Evolutionary conservation across 352 stramenopile species (phyloP).

Genomic region (Pythium myriotylum): DNA sequence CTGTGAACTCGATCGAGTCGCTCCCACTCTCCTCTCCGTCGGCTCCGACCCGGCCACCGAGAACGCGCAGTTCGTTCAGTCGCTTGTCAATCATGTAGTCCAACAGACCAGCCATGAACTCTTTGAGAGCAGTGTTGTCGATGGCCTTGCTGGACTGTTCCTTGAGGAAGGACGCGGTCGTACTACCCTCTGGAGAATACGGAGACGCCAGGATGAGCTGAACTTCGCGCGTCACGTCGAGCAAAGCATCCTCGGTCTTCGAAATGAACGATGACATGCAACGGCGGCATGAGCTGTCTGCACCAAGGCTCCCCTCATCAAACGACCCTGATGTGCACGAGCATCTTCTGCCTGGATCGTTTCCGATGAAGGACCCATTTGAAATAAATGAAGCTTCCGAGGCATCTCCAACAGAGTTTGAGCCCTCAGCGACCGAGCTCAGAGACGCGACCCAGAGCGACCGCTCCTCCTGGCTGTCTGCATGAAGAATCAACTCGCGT

Average conservation of each 20-base stretch:
- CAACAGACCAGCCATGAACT: constrained; percentile 80
- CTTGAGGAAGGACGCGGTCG: constrained; percentile 71
- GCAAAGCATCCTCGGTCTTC: constrained; percentile 71
- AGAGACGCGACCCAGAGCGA: constrained; percentile 80
- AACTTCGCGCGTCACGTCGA: constrained; percentile 78
- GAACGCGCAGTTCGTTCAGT: constrained; percentile 71
- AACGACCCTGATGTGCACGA: constrained; percentile 45
- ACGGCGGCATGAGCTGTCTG: constrained; percentile 58
- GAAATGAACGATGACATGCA: constrained; percentile 84
- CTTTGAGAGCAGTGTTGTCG: constrained; percentile 51
- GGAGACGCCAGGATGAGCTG: constrained; percentile 82
- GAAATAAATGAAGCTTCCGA: constrained; percentile 20
- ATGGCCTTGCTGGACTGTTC: constrained; percentile 54
- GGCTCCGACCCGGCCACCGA: constrained; percentile 55
- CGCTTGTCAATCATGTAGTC: constrained; percentile 84
- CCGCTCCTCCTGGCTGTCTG: constrained; percentile 85
- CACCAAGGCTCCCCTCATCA: constrained; percentile 25
- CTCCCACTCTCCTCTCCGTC: constrained; percentile 28
- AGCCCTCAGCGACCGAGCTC: constrained; percentile 54
- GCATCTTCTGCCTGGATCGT: constrained; percentile 56
- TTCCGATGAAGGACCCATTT: constrained; percentile 12
- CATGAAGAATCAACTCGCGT: constrained; percentile 75
- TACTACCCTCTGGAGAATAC: constrained; percentile 84
- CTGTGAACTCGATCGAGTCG: constrained; percentile 54
- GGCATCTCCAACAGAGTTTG: constrained; percentile 9